Evolutionary conservation across 148 eudicot genomes (phyloP).

Genomic region (Rhododendron kiyosumense): DNA sequence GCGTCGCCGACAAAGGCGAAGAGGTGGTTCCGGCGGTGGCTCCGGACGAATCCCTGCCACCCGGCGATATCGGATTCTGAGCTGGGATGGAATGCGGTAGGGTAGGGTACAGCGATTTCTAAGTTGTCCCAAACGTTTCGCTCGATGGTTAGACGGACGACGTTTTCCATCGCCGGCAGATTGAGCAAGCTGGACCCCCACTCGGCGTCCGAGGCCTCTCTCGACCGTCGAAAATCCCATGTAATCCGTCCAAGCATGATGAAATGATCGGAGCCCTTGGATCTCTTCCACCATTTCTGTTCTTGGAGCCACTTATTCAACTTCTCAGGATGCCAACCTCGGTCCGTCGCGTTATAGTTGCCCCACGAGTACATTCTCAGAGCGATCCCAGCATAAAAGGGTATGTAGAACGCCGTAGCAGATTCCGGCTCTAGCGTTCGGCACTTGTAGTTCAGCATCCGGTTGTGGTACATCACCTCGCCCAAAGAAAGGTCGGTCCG

Average conservation of each 20-base stretch:
- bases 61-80: constrained; percentile 25
- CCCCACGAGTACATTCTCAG: constrained; percentile 41
- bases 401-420: constrained; percentile 76
- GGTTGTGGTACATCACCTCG: constrained; percentile 58
- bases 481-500: constrained; percentile 66
- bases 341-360: constrained; percentile 27
- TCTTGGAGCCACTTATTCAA: constrained; percentile 45
- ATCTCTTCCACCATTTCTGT: constrained; percentile 36
- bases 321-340: constrained; percentile 38
- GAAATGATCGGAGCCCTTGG: constrained; percentile 60
- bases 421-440: constrained; percentile 44
- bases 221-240: constrained; percentile 57
- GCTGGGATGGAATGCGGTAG: constrained; percentile 77
- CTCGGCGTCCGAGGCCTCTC: not conserved
- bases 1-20: constrained; percentile 35
- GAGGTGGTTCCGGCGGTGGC: constrained; percentile 31
- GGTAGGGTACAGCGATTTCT: constrained; percentile 70
- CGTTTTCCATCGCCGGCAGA: constrained; percentile 43
- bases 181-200: constrained; percentile 60
- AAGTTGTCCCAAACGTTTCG: constrained; percentile 53
- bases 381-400: constrained; percentile 77
- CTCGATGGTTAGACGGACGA: constrained; percentile 53
- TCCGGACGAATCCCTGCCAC: constrained; percentile 63
- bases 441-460: constrained; percentile 49
- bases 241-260: constrained; percentile 47